Evolutionary conservation across 441 rosid genomes (phyloP).

Genomic region (Gossypium schwendimanii): DNA sequence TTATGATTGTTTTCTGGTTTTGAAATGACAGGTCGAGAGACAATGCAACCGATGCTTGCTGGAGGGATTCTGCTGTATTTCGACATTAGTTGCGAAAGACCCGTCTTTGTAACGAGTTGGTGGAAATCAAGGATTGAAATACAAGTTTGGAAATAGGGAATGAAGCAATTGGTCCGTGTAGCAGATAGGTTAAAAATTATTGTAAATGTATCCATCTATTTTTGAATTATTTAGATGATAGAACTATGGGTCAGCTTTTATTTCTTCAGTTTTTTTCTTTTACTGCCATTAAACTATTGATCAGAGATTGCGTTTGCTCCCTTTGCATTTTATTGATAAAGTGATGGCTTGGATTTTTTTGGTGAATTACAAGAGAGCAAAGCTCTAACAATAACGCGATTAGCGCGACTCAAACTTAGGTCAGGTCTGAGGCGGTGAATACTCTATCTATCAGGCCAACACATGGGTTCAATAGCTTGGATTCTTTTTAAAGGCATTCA

Average conservation of each 20-base stretch:
- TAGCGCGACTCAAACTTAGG: too few relatives aligned
- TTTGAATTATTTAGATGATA: constrained; percentile 12
- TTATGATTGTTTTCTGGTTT: background rate
- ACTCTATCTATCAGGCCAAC: too few relatives aligned
- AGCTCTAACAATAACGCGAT: too few relatives aligned
- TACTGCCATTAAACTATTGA: constrained; percentile 4
- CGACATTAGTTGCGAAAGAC: constrained; percentile 17
- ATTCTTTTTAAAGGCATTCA: too few relatives aligned
- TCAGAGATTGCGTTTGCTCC: background rate
- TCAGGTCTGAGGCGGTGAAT: too few relatives aligned
- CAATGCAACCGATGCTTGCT: constrained; percentile 13
- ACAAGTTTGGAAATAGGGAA: constrained; percentile 34
- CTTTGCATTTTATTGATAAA: background rate
- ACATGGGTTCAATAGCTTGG: too few relatives aligned
- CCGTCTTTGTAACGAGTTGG: background rate
- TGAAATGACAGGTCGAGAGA: constrained; percentile 21
- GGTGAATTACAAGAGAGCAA: too few relatives aligned
- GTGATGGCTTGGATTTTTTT: too few relatives aligned
- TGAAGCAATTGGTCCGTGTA: constrained; percentile 54
- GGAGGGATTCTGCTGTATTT: constrained; percentile 14
- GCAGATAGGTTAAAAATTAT: constrained; percentile 22
- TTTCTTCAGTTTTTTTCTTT: background rate
- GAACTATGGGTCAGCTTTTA: background rate
- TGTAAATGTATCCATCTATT: constrained; percentile 24
- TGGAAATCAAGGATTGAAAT: constrained; percentile 22